A percentile compares a stretch with the other conserved stretches of the same genome.
Conservation (phyloP, 2,329 filamentous ascomycete genomes). For the Verticillium longisporum region DNA sequence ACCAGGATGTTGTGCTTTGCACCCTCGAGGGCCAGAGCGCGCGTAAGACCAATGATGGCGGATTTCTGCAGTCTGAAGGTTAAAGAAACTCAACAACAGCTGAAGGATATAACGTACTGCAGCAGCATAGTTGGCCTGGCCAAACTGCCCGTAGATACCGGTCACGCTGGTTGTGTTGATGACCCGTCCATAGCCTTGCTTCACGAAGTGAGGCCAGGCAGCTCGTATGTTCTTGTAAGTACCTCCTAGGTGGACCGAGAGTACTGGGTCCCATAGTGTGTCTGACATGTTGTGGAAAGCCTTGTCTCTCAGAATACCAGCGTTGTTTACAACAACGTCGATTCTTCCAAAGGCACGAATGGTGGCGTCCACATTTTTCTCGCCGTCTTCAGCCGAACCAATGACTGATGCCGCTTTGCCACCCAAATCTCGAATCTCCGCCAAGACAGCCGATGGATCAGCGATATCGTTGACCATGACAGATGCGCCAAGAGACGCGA, state of each 20-base stretch:
- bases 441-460: conserved; percentile 83
- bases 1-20: conserved; percentile 96
- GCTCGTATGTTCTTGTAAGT: conserved; percentile 98
- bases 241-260: conserved; percentile 87
- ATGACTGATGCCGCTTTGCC: conserved; percentile 90
- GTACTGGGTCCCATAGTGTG: conserved; percentile 81
- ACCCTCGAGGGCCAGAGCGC: conserved; percentile 86
- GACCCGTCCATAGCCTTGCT: conserved; percentile 97
- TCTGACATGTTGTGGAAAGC: conserved; percentile 98
- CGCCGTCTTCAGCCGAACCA: conserved; percentile 88
- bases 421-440: conserved; percentile 84
- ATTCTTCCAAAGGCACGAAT: conserved; percentile 91
- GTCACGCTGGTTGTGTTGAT: conserved; percentile 96
- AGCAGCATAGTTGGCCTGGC: conserved; percentile 94
- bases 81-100: background rate
- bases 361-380: conserved; percentile 82
- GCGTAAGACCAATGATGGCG: conserved; percentile 92
- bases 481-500: conserved; percentile 75
- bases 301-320: conserved; percentile 95
- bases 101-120: conserved; percentile 53
- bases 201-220: conserved; percentile 94
- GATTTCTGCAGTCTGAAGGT: conserved; percentile 54
- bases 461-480: conserved; percentile 95
- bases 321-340: conserved; percentile 96
- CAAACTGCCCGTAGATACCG: conserved; percentile 98